These are phyloP conservation scores for Phytophthora foliorum DNA, from an alignment of 352 stramenopile species.

Conservation along the genomic window DNA sequence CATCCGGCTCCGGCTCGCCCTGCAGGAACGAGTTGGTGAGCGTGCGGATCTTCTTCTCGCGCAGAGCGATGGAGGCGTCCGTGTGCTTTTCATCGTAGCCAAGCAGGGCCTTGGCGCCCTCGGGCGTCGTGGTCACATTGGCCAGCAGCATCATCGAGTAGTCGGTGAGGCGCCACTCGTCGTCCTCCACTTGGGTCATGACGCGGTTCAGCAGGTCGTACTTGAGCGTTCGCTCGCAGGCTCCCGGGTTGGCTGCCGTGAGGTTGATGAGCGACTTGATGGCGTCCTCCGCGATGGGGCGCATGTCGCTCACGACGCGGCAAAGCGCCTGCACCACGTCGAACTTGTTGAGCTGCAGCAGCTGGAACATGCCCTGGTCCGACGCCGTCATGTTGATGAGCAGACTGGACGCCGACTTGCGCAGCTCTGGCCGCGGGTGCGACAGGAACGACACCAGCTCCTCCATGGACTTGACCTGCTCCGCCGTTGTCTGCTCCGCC, in stretches of 20 bases:
- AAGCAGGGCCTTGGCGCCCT: slow-evolving; percentile 74
- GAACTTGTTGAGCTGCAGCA: slow-evolving; percentile 76
- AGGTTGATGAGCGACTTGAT: slow-evolving; percentile 92
- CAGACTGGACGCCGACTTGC: slow-evolving; percentile 86
- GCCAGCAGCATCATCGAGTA: slow-evolving; percentile 91
- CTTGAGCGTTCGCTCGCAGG: slow-evolving; percentile 80
- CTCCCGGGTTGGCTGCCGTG: slow-evolving; percentile 72
- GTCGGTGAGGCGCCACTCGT: slow-evolving; percentile 86
- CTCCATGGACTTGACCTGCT: slow-evolving; percentile 79
- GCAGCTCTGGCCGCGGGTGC: slow-evolving; percentile 83
- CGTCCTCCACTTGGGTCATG: slow-evolving; percentile 87
- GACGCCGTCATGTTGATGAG: slow-evolving; percentile 87
- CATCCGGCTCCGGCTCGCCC: slow-evolving; percentile 79
- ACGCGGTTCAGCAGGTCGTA: slow-evolving; percentile 87
- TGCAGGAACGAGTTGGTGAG: slow-evolving; percentile 80
- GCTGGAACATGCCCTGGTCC: slow-evolving; percentile 80
- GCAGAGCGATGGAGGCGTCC: slow-evolving; percentile 57
- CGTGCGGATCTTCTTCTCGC: slow-evolving; percentile 85
- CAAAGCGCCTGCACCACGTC: slow-evolving; percentile 85
- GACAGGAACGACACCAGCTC: slow-evolving; percentile 87
- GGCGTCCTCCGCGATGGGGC: slow-evolving; percentile 84
- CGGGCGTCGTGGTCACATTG: slow-evolving; percentile 81
- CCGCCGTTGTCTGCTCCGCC: slow-evolving; percentile 53
- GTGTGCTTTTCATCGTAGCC: slow-evolving; percentile 64
- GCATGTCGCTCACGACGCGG: slow-evolving; percentile 86